phyloP scores from a whole-genome alignment of 805 yeast species.

The Lipomyces sp. region DNA sequence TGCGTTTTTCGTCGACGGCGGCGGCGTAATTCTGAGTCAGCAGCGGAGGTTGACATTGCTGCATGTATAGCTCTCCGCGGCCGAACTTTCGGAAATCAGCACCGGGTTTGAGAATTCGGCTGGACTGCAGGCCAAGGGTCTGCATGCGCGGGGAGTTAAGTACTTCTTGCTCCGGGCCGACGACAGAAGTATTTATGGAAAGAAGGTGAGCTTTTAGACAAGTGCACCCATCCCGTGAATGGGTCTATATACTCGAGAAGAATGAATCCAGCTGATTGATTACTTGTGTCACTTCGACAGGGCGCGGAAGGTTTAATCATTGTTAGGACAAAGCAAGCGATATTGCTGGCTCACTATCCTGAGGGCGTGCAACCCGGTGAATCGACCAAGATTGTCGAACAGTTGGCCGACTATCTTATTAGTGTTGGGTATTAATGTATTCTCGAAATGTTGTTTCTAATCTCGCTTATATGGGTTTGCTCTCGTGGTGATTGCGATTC shows the following conservation, averaged over 20 bases:
- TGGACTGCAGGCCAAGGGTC: slow-evolving; percentile 76
- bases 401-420: slow-evolving; percentile 91
- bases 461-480: no score
- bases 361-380: slow-evolving; percentile 89
- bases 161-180: slow-evolving; percentile 87
- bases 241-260: no score
- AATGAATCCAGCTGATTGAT: neutral
- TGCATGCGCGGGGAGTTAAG: slow-evolving; percentile 80
- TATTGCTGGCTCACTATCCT: slow-evolving; percentile 91
- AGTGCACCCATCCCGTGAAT: no score
- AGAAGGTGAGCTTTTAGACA: slow-evolving; percentile 45
- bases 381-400: slow-evolving; percentile 92
- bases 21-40: neutral
- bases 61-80: slow-evolving; percentile 47
- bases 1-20: neutral
- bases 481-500: no score
- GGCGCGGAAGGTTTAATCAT: slow-evolving; percentile 85
- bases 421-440: slow-evolving; percentile 68
- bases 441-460: no score
- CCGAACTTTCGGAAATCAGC: slow-evolving; percentile 72
- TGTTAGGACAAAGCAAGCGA: slow-evolving; percentile 91
- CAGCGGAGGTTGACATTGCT: neutral
- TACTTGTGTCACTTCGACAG: slow-evolving; percentile 26
- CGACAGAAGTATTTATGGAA: slow-evolving; percentile 90
- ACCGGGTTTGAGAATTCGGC: slow-evolving; percentile 77